Evolutionary conservation across 2,329 filamentous ascomycete species (phyloP), one percentile per base, ranked within the genome.

Genomic region (Sarocladiaceae sp.): DNA sequence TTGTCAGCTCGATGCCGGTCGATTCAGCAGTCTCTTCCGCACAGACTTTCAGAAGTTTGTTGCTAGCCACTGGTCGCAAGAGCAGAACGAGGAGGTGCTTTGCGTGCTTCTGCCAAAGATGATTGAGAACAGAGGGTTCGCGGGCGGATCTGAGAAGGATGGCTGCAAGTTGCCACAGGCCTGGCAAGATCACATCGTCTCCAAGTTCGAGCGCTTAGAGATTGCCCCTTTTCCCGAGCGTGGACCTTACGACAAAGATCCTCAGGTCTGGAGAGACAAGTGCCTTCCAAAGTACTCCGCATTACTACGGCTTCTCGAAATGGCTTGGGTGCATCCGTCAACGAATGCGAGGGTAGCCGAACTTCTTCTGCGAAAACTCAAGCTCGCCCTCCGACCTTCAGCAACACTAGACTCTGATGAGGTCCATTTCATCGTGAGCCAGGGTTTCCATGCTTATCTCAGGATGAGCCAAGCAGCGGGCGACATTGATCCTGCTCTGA

Each of bases 31-130:
- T 50, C 69, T 96, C n/a, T 74, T 95, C 24, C 71, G 90, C 6
- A 83, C 80, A 29, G 82, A 86, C 46, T 89, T 97, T 53, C 87
- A 94, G 61, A 88, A 79, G 77, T 87, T 65, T 60, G 67, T 95
- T 49, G 69, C 81, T 24, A 74, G 74, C 6, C 81, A 86, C 53
- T 94, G 88, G 87, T 77, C 79, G 3, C 75, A 81, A 51, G 69
- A 66, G 51, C 59, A 70, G 56, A 73, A 87, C 43, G 82, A 88
- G 58, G 76, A 83, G 50, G 74, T 83, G 49, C 67, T 89, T 13
- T 88, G 83, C 53, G 70, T 86, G 9, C 61, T 87, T 21, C 60
- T 90, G 24, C 82, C 84, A 1, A 76, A 74, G 40, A 78, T 90
- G 72, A 73, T 79, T 3, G 66, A 70, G 44, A 67, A 67, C 6